Evolutionary conservation across 495 filamentous ascomycete genomes (phyloP), one percentile per base, ranked within the genome.

Genomic region (Xylaria palmicola): DNA sequence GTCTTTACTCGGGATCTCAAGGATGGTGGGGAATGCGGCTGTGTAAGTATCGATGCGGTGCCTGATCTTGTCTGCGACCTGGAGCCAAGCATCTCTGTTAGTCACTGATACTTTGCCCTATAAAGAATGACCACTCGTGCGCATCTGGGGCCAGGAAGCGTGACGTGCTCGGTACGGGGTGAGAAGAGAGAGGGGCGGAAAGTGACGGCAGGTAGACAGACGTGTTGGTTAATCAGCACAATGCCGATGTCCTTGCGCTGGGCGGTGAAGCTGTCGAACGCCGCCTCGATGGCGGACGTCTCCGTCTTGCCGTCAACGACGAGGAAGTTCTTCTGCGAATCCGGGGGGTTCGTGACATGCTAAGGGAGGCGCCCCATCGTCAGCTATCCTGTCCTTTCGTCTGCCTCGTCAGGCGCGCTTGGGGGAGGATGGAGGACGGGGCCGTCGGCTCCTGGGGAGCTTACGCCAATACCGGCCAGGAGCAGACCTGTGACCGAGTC

Each of bases 1-100:
- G 72, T 99, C 94, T 81, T 99, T 99, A 79, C 92, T 96, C 29
- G 95, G 95, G 58, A 98, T 98, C 77, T 99, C 95, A 60, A 99
- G 86, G 52, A 92, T 69, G 20, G 87, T 77, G 17, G 89, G 89
- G 74, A 92, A 91, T 3, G 89, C 89, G 20, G 86, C 84, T 8
- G 85, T 89, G 74, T 89, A 89, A 17, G 81, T 82, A 66, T 92
- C 89, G 63, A 92, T 80, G 43, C 85, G 84, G 73, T 92, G 83
- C 62, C 95, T 83, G 81, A 99, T 99, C 70, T 86, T 85, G 70
- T 99, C 95, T 20, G 95, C 95, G 59, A 98, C 81, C 93, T 97
- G 53, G 65, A 41, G 10, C 1, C 4, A n/a, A 40, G 10, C 8
- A 12, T 32, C 37, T 13, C 6, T 17, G 6, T 50, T 26, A 54